Conservation (phyloP, 2,329 filamentous ascomycete species). For the Myriangium duriaei region DNA sequence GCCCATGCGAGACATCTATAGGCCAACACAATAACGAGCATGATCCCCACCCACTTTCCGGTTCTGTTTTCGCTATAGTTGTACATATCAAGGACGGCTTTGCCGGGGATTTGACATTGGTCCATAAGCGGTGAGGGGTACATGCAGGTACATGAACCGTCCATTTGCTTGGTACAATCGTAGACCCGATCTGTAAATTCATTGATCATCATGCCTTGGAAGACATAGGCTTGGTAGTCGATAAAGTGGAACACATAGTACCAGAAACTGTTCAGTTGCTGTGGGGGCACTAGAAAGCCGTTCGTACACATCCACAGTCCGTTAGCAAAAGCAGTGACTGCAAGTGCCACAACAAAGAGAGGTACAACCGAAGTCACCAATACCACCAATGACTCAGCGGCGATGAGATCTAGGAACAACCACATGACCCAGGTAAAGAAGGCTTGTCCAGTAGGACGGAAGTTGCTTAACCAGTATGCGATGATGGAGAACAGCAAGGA, state of each 20-base stretch:
- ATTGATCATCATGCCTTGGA: constrained; percentile 84
- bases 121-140: constrained; percentile 47
- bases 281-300: constrained; percentile 64
- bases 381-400: constrained; percentile 70
- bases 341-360: constrained; percentile 65
- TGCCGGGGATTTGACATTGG: constrained; percentile 55
- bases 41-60: constrained; percentile 10
- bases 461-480: constrained; percentile 68
- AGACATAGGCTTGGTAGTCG: constrained; percentile 74
- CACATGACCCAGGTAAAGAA: constrained; percentile 74
- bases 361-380: constrained; percentile 59
- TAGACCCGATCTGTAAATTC: constrained; percentile 57
- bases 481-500: constrained; percentile 60
- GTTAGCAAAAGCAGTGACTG: constrained; percentile 70
- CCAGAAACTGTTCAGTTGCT: constrained; percentile 67
- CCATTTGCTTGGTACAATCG: constrained; percentile 34
- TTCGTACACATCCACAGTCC: constrained; percentile 77
- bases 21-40: constrained; percentile 11
- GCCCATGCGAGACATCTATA: constrained; percentile 2
- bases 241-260: constrained; percentile 77
- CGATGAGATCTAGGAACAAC: constrained; percentile 72
- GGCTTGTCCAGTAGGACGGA: constrained; percentile 48
- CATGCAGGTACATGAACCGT: constrained; percentile 49
- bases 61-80: constrained; percentile 44
- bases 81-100: constrained; percentile 52